Percentiles rank a stretch among this genome's conserved stretches.
phyloP scores from a whole-genome alignment of 371 early-diverging fungal species.

The Choanephora cucurbitarum region DNA sequence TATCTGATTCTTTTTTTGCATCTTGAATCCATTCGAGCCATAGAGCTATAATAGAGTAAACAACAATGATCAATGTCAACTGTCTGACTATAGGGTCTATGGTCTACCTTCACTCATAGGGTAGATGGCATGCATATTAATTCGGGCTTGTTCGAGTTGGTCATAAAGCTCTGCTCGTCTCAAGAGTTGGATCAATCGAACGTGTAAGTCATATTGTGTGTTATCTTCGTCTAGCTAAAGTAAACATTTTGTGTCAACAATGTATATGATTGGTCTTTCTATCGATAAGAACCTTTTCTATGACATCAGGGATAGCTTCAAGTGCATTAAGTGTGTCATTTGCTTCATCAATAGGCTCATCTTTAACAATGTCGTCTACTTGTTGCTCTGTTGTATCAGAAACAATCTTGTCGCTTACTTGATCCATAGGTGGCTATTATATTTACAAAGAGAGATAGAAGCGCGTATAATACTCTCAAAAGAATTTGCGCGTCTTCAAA shows the following conservation, averaged over 20 bases:
- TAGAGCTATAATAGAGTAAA: slow-evolving; percentile 37
- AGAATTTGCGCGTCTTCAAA: neutral
- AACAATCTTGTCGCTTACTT: neutral
- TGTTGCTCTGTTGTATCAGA: neutral
- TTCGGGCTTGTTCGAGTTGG: slow-evolving; percentile 52
- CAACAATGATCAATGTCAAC: too few species aligned
- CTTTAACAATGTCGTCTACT: neutral
- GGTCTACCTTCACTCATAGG: slow-evolving; percentile 61
- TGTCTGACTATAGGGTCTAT: too few species aligned
- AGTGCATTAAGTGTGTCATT: slow-evolving; percentile 23
- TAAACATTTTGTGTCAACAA: too few species aligned
- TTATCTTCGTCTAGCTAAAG: slow-evolving; percentile 31
- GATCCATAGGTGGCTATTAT: too few species aligned
- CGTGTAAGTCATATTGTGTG: slow-evolving; percentile 41
- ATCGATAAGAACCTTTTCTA: slow-evolving; percentile 42
- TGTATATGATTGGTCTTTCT: too few species aligned
- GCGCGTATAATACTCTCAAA: neutral
- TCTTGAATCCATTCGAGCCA: slow-evolving; percentile 74
- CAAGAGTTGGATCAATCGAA: slow-evolving; percentile 30
- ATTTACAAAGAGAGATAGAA: neutral
- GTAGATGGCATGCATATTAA: slow-evolving; percentile 57
- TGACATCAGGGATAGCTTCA: slow-evolving; percentile 28
- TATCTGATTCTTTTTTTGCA: slow-evolving; percentile 36
- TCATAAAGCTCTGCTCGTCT: slow-evolving; percentile 36
- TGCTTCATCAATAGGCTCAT: slow-evolving; percentile 2